Percentiles rank a stretch among this genome's conserved stretches.
phyloP scores from a whole-genome alignment of 345 rosid species.

The Citrus inodora region DNA sequence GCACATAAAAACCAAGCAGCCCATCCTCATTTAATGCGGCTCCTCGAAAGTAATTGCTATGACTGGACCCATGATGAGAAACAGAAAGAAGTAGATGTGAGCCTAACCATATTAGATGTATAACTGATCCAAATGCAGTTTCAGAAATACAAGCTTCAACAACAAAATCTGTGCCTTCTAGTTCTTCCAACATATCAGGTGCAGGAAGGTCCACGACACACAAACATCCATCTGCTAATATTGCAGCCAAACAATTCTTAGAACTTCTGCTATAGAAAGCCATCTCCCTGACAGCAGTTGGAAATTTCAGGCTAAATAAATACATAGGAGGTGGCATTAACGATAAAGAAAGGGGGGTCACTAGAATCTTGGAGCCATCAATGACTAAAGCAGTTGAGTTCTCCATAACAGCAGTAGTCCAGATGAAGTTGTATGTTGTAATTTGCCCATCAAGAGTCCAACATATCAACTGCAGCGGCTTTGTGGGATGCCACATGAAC shows the following conservation, averaged over 20 bases:
- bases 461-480: conserved; percentile 72
- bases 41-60: conserved; percentile 32
- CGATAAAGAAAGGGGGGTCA: conserved; percentile 78
- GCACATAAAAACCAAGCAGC: conserved; percentile 54
- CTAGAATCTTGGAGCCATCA: conserved; percentile 69
- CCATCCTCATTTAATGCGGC: conserved; percentile 33
- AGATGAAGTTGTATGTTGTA: conserved; percentile 61
- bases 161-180: conserved; percentile 65
- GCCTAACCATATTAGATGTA: conserved; percentile 78
- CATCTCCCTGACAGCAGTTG: conserved; percentile 59
- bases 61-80: conserved; percentile 54
- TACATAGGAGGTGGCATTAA: conserved; percentile 90
- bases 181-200: conserved; percentile 65
- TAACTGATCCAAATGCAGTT: conserved; percentile 50
- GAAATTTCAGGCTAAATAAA: conserved; percentile 68
- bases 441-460: conserved; percentile 81
- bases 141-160: conserved; percentile 57
- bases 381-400: conserved; percentile 79
- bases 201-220: conserved; percentile 78
- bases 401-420: conserved; percentile 74
- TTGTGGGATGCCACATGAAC: conserved; percentile 96
- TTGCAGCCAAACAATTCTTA: conserved; percentile 64
- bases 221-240: conserved; percentile 67
- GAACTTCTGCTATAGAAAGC: conserved; percentile 56
- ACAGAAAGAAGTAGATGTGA: conserved; percentile 66